These are phyloP conservation scores for Emergomyces pasteurianus DNA, from an alignment of 2,329 filamentous ascomycete species.

Conservation along the genomic window DNA sequence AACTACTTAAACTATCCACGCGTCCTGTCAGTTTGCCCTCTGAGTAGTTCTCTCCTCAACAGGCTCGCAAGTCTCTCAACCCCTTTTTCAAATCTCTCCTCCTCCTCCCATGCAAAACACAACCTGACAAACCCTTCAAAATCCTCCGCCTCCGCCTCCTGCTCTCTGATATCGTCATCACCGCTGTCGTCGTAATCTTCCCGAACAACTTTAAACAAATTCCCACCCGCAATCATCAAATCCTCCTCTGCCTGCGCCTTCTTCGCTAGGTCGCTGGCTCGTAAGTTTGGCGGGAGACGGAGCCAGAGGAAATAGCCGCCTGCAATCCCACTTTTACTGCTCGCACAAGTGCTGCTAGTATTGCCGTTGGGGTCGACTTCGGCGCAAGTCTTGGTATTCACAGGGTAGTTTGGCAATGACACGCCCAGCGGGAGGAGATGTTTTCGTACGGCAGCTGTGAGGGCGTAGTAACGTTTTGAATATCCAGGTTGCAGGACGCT, in stretches of 20 bases:
- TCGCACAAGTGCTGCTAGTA: background rate
- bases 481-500: slow-evolving; percentile 46
- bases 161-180: slow-evolving; percentile 8
- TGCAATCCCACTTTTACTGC: slow-evolving; percentile 37
- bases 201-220: slow-evolving; percentile 55
- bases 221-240: slow-evolving; percentile 55
- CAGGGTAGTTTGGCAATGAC: slow-evolving; percentile 9
- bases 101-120: slow-evolving; percentile 63
- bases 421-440: slow-evolving; percentile 54
- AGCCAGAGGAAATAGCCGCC: slow-evolving; percentile 87
- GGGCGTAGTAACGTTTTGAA: slow-evolving; percentile 38
- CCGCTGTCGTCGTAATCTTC: slow-evolving; percentile 8
- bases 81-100: slow-evolving; percentile 53
- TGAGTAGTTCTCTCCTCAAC: slow-evolving; percentile 18
- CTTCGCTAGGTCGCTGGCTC: slow-evolving; percentile 44
- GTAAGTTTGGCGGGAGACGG: slow-evolving; percentile 44
- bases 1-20: background rate
- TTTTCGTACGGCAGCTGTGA: slow-evolving; percentile 48
- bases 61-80: slow-evolving; percentile 49
- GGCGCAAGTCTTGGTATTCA: slow-evolving; percentile 6
- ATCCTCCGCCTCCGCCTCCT: slow-evolving; percentile 33
- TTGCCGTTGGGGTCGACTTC: background rate
- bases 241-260: slow-evolving; percentile 51
- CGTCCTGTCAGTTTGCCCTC: background rate
- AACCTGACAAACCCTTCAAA: slow-evolving; percentile 53